Evolutionary conservation across 169 alveolate genomes (phyloP).

Genomic region (Toxoplasma gondii): DNA sequence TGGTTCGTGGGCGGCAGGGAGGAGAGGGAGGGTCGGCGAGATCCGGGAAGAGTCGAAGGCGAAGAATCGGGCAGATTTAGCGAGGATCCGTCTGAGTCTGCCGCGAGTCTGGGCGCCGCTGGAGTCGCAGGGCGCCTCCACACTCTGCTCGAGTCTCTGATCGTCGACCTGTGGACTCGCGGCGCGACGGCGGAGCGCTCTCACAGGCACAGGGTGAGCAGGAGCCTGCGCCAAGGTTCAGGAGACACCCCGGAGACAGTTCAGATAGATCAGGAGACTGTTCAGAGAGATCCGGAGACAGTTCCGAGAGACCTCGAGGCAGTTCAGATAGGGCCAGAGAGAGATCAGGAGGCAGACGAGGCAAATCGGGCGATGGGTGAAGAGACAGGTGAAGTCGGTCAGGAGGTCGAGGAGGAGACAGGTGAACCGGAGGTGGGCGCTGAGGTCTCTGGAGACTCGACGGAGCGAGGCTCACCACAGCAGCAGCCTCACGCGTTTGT

Average conservation of each 20-base stretch:
- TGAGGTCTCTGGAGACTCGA: too few species aligned
- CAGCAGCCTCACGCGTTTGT: too few species aligned
- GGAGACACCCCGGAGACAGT: not conserved
- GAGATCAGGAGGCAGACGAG: too few species aligned
- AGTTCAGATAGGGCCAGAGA: too few species aligned
- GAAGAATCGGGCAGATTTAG: too few species aligned
- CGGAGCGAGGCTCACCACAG: too few species aligned
- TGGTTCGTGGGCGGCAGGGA: not conserved
- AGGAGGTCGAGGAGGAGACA: not conserved
- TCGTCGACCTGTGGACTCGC: not conserved
- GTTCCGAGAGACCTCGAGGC: too few species aligned
- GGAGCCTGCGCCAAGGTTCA: not conserved
- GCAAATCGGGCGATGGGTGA: too few species aligned
- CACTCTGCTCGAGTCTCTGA: not conserved
- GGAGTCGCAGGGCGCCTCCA: not conserved
- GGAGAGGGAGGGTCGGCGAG: not conserved
- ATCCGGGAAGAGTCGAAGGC: not conserved
- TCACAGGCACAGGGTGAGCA: not conserved
- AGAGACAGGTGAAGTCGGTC: too few species aligned
- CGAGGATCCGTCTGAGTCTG: too few species aligned
- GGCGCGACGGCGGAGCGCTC: not conserved
- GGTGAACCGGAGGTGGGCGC: not conserved
- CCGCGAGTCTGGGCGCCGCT: not conserved
- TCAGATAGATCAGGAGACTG: too few species aligned
- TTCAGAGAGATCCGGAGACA: too few species aligned